Evolutionary conservation across 495 filamentous ascomycete genomes (phyloP).

Genomic region (Apodospora peruviana): DNA sequence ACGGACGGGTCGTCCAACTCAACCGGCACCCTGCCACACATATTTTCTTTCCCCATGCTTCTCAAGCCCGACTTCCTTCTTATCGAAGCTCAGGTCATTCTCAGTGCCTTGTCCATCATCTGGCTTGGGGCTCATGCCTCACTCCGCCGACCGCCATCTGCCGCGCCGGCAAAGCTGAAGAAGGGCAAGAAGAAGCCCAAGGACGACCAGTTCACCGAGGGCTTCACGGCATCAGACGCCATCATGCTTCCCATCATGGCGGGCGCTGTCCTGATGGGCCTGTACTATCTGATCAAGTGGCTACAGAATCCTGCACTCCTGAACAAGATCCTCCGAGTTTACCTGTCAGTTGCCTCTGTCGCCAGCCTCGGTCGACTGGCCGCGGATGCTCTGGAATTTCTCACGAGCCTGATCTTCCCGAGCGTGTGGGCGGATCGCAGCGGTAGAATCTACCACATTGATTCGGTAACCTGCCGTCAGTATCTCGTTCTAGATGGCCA

Average conservation of each 20-base stretch:
- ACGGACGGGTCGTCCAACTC: slow-evolving; percentile 2
- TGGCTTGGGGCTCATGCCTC: slow-evolving; percentile 43
- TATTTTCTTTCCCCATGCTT: slow-evolving; percentile 35
- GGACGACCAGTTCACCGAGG: slow-evolving; percentile 66
- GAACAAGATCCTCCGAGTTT: slow-evolving; percentile 78
- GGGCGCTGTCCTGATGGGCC: slow-evolving; percentile 61
- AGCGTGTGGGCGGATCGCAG: slow-evolving; percentile 44
- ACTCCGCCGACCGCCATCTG: slow-evolving; percentile 71
- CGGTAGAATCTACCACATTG: slow-evolving; percentile 42
- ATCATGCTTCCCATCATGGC: slow-evolving; percentile 83
- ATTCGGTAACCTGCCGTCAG: slow-evolving; percentile 23
- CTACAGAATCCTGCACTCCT: slow-evolving; percentile 73
- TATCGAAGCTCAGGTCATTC: slow-evolving; percentile 33
- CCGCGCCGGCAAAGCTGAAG: slow-evolving; percentile 52
- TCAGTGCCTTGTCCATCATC: slow-evolving; percentile 37
- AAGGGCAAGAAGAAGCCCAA: slow-evolving; percentile 43
- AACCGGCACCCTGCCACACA: not conserved
- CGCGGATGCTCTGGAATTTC: slow-evolving; percentile 60
- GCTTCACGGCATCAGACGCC: slow-evolving; percentile 73
- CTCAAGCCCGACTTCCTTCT: slow-evolving; percentile 38
- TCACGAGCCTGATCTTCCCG: slow-evolving; percentile 70
- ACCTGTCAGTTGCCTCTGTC: slow-evolving; percentile 76
- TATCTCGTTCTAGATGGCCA: slow-evolving; percentile 9
- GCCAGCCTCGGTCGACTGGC: slow-evolving; percentile 65
- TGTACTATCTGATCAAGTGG: slow-evolving; percentile 90